Conservation (phyloP, 495 filamentous ascomycete genomes). For the Penicillium cinerascens region DNA sequence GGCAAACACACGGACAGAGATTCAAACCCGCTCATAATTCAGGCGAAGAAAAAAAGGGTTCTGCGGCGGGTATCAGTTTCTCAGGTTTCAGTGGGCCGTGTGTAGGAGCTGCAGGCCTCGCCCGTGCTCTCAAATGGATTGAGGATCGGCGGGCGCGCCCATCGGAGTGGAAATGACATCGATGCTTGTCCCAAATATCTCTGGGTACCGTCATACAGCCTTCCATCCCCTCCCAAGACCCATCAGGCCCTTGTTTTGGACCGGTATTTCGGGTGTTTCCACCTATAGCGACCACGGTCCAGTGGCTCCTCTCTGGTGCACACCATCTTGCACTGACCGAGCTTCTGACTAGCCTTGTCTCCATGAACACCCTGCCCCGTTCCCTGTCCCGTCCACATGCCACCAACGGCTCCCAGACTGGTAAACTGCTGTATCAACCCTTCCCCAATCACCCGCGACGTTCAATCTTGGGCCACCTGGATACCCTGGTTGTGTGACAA, state of each 20-base stretch:
- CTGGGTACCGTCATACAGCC: background rate
- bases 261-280: background rate
- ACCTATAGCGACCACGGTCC: conserved; percentile 1
- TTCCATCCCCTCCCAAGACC: background rate
- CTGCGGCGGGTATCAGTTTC: background rate
- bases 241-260: background rate
- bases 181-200: background rate
- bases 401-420: conserved; percentile 4
- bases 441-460: conserved; percentile 7
- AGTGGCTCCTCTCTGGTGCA: background rate
- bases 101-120: background rate
- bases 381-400: conserved; percentile 1
- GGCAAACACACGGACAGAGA: background rate
- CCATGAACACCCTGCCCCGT: conserved; percentile 1
- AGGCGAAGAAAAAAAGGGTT: background rate
- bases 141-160: background rate
- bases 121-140: background rate
- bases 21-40: background rate
- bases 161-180: background rate
- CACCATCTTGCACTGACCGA: background rate
- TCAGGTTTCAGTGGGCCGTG: background rate
- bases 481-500: conserved; percentile 25
- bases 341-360: conserved; percentile 6
- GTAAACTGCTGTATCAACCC: background rate
- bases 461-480: conserved; percentile 19